Base-by-base conservation (phyloP, 1,139 yeast genomes). In the Kodamaea plutei region DNA sequence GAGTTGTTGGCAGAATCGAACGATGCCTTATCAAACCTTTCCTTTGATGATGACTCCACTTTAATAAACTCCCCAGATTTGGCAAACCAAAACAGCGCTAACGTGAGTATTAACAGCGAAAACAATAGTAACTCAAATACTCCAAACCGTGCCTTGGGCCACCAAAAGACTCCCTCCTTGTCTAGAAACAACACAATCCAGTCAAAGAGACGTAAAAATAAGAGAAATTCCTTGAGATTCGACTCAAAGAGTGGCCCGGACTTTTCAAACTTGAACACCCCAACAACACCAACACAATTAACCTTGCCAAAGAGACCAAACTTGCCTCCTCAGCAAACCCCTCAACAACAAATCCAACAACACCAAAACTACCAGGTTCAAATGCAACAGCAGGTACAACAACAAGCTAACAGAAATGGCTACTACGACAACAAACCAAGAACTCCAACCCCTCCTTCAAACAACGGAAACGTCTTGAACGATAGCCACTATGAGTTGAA, bases 31-130 rank as follows among this genome's bases (percentile, higher is more conserved):
- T 47, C 52, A n/a, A 54, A 54, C 31, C 42, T 47, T 15, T 56
- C 63, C n/a, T 57, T 59, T 42, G 69, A 61, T 31, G 69, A 62
- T 30, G 69, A 61, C 16, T 52, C 56, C 4, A 56, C 64, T 2
- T 47, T 57, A 28, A 47, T 53, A 13, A 54, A 45, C 26, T 51
- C 61, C 9, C 59, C 61, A 1, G 61, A 57, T 25, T 31, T 37
- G 13, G 20, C 20, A 7, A 21, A 21, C 14, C 12, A 8, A 3
- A 21, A 21, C 14, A 21, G 23, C 6, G 25, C 30, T n/a, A 23
- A 21, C 17, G 26, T 21, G 11, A 9, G 44, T 38, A 18, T 44
- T 39, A 12, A 32, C 35, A 8, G 33, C 8, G 29, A 26, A 20
- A 35, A 24, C 20, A 29, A 15, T 26, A 33, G 34, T n/a, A 35